These are phyloP conservation scores for Pythium monospermum DNA, from an alignment of 352 stramenopile species.

Conservation along the genomic window DNA sequence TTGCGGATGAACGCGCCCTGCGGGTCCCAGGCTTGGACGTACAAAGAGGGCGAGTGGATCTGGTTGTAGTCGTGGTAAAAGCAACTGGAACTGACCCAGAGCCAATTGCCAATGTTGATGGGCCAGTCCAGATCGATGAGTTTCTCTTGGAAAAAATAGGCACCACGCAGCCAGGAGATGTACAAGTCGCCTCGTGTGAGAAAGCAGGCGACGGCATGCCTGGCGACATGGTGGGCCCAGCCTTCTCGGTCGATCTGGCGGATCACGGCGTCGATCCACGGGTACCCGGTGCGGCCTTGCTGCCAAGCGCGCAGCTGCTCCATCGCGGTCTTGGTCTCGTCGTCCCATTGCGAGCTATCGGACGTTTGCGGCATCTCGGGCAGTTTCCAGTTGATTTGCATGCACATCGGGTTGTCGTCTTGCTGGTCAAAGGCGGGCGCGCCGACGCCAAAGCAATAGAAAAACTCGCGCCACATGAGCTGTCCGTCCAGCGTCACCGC, in stretches of 20 bases:
- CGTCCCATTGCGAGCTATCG: constrained; percentile 13
- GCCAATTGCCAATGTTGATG: constrained; percentile 98
- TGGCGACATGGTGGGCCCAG: constrained; percentile 78
- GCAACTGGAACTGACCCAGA: constrained; percentile 92
- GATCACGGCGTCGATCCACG: constrained; percentile 97
- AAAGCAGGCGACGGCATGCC: constrained; percentile 96
- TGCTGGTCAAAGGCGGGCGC: constrained; percentile 87
- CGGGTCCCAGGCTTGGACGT: constrained; percentile 93
- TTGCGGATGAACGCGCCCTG: constrained; percentile 88
- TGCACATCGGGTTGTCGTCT: constrained; percentile 85
- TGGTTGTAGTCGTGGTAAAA: constrained; percentile 97
- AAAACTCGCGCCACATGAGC: constrained; percentile 95
- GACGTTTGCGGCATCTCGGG: constrained; percentile 20
- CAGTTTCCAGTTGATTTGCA: constrained; percentile 67
- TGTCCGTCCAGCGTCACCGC: constrained; percentile 91
- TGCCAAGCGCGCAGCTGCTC: constrained; percentile 85
- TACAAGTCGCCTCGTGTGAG: constrained; percentile 94
- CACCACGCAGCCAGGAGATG: constrained; percentile 91
- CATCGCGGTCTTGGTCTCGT: constrained; percentile 44
- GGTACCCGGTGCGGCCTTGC: constrained; percentile 92
- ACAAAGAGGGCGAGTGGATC: constrained; percentile 90
- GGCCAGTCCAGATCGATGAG: constrained; percentile 95
- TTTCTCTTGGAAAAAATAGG: constrained; percentile 87
- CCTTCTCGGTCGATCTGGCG: constrained; percentile 86
- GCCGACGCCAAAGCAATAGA: constrained; percentile 72